Conservation (phyloP, 495 filamentous ascomycete genomes). For the Lasiosphaeria miniovina region DNA sequence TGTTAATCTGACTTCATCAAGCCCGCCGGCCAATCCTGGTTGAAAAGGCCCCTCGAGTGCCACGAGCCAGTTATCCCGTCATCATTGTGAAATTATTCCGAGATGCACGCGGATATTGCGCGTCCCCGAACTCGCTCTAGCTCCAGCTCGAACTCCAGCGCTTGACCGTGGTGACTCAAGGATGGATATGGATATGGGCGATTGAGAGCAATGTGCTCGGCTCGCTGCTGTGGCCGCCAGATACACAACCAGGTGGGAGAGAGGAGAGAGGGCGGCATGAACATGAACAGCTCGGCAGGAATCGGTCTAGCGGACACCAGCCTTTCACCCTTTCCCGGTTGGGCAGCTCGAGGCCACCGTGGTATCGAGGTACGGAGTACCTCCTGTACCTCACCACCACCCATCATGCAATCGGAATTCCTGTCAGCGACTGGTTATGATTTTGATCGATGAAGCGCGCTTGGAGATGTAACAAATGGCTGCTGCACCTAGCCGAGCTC, state of each 20-base stretch:
- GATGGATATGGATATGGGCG: background rate
- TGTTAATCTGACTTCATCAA: slow-evolving; percentile 18
- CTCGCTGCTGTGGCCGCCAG: background rate
- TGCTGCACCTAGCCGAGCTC: too few species aligned
- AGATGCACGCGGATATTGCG: slow-evolving; percentile 14
- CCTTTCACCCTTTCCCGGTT: background rate
- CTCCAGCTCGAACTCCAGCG: background rate
- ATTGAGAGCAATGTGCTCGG: background rate
- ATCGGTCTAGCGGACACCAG: slow-evolving; percentile 12
- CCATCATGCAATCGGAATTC: too few species aligned
- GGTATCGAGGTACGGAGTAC: too few species aligned
- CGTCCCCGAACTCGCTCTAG: slow-evolving; percentile 17
- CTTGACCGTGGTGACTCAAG: background rate
- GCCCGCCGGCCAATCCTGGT: slow-evolving; percentile 18
- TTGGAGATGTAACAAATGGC: too few species aligned
- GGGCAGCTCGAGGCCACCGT: background rate
- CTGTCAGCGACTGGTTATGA: too few species aligned
- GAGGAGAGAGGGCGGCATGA: background rate
- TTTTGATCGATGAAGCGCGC: too few species aligned
- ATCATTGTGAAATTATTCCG: slow-evolving; percentile 3
- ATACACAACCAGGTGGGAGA: background rate
- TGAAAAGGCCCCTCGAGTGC: slow-evolving; percentile 11
- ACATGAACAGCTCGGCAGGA: slow-evolving; percentile 15
- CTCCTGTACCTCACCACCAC: too few species aligned
- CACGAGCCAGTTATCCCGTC: slow-evolving; percentile 13